Base-by-base conservation (phyloP, 441 rosid genomes). In the Populus hybrid region DNA sequence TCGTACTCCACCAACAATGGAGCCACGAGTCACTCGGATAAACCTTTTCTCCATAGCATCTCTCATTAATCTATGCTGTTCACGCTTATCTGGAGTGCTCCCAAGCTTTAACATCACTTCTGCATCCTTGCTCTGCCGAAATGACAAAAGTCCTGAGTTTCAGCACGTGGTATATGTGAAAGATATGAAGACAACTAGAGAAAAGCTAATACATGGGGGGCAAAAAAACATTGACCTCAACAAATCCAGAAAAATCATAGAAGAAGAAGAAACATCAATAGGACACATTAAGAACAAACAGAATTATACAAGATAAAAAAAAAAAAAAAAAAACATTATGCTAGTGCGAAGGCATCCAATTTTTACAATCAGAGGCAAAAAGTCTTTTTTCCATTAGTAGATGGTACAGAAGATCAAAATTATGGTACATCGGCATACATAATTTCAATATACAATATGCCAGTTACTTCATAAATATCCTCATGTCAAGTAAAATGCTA, bases 41-140 rank as follows among this genome's bases (percentile, higher is more conserved):
- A 95, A 94, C 82, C 97, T 83, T 82, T 92, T 95, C 87, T 95
- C 97, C 98, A 95, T 95, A 0, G 97, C 99, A 86, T 95, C 99
- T 80, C 98, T 86, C 98, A 92, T 94, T 82, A 94, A 78, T 20
- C 93, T 84, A 71, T 95, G 85, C 79, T 92, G 98, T 75, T 94
- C 97, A 66, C 94, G 91, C 86, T 95, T 95, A 82, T 91, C 95
- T 4, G 92, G 90, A 28, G 93, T 95, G 83, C 97, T 95, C 79
- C 99, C 99, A 77, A 95, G 93, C 86, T 95, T 95, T 84, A 95
- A 81, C 97, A 92, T 91, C 63, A 94, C 94, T 80, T 95, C 99
- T 30, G 97, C 98, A 90, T 94, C 99, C 75, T 92, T 95, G 80
- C 97, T 94, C 99, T 95, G 84, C 74, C 71, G 82, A 80, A 79